Conservation (phyloP, 495 filamentous ascomycete genomes). For the Aspergillus incahuasiensis region DNA sequence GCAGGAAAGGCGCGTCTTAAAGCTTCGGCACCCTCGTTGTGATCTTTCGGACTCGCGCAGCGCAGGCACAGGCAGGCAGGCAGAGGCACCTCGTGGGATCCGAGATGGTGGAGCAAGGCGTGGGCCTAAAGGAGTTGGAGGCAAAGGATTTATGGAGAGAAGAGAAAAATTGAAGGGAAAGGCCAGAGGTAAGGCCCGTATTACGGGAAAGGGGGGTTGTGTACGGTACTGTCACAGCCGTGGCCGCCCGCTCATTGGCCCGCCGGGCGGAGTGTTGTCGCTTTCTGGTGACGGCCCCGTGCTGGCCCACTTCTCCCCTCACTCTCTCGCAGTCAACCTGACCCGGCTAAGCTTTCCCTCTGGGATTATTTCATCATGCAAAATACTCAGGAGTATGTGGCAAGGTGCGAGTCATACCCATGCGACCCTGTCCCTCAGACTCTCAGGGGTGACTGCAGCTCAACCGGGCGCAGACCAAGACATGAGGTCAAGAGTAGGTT, state of each 20-base stretch:
- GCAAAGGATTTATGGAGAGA: constrained; percentile 18
- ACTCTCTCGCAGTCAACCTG: neutral
- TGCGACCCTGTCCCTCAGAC: neutral
- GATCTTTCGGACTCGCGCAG: neutral
- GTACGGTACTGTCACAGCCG: constrained; percentile 17
- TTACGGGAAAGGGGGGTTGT: constrained; percentile 14
- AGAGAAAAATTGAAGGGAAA: constrained; percentile 10
- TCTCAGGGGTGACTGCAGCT: neutral
- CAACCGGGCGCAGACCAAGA: neutral
- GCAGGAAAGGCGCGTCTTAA: constrained; percentile 27
- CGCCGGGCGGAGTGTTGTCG: constrained; percentile 19
- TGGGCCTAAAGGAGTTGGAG: constrained; percentile 39
- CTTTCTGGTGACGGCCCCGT: constrained; percentile 27
- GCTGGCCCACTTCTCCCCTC: constrained; percentile 12
- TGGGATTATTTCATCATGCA: neutral
- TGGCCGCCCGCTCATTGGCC: constrained; percentile 20
- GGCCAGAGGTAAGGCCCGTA: constrained; percentile 8
- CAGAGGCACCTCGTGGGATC: constrained; percentile 41
- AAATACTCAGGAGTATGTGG: neutral
- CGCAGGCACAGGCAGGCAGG: constrained; percentile 14
- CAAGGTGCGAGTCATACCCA: neutral
- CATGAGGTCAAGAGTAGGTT: constrained; percentile 20
- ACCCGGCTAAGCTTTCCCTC: constrained; percentile 29
- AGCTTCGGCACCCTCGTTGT: constrained; percentile 14
- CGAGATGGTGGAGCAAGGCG: constrained; percentile 37